These are phyloP conservation scores for Geotrichum aggregatum DNA, from an alignment of 1,139 yeast species.

Conservation along the genomic window DNA sequence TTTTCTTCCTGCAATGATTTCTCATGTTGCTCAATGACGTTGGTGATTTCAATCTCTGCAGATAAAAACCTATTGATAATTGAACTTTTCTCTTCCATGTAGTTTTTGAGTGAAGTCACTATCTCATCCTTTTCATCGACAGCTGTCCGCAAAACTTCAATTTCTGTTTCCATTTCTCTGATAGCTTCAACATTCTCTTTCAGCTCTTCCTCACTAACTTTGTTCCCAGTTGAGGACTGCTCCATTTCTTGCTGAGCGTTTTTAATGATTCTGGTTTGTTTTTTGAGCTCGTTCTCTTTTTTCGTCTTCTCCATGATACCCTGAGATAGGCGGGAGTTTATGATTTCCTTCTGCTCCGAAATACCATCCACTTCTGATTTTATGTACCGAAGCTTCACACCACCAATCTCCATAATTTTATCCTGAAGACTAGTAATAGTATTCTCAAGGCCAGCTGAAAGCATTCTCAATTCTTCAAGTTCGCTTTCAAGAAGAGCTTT, in stretches of 20 bases:
- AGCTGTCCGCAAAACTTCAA: slow-evolving; percentile 35
- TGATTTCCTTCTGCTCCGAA: slow-evolving; percentile 61
- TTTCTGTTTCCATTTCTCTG: slow-evolving; percentile 35
- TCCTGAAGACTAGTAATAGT: slow-evolving; percentile 62
- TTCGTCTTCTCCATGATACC: slow-evolving; percentile 60
- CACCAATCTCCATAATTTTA: slow-evolving; percentile 86
- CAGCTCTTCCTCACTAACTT: slow-evolving; percentile 29
- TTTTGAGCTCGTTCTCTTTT: slow-evolving; percentile 60
- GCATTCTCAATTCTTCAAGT: slow-evolving; percentile 46
- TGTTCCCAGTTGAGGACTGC: slow-evolving; percentile 39
- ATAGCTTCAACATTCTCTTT: slow-evolving; percentile 22
- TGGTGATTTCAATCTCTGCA: slow-evolving; percentile 62
- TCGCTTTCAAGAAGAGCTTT: slow-evolving; percentile 42
- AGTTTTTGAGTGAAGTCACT: slow-evolving; percentile 43
- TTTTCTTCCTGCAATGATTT: slow-evolving; percentile 44
- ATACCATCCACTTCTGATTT: slow-evolving; percentile 78
- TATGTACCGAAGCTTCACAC: slow-evolving; percentile 75
- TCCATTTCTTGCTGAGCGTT: slow-evolving; percentile 40
- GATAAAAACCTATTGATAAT: slow-evolving; percentile 59
- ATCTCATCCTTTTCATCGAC: slow-evolving; percentile 37
- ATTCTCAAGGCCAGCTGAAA: slow-evolving; percentile 56
- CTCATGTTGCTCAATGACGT: slow-evolving; percentile 58
- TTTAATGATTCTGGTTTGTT: slow-evolving; percentile 49
- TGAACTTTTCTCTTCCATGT: slow-evolving; percentile 49
- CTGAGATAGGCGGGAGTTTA: slow-evolving; percentile 54